Base-by-base conservation (phyloP, 257 asterid genomes). In the Nicotiana attenuata region DNA sequence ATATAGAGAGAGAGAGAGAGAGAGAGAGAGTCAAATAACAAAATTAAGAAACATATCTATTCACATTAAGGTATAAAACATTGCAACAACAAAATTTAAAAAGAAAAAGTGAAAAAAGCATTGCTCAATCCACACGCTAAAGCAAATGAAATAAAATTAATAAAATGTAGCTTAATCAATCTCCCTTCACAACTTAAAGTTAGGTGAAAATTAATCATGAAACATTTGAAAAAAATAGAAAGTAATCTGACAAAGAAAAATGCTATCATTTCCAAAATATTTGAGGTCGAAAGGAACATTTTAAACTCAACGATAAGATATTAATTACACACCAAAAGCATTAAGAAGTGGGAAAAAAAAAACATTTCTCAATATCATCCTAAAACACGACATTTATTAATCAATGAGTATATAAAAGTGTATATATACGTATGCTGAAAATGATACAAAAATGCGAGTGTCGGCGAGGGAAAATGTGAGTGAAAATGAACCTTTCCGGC, bases 401-500 rank as follows among this genome's bases (percentile, higher is more conserved):
- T 56, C 5, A 57, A 61, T 28, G 33, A 53, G 3, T 29, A 20
- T 78, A 68, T 15, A n/a, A 14, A 47, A 53, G 11, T 52, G 56
- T 78, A 68, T 15, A n/a, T 15, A 50, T 31, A 31, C 33, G 50
- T 68, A 19, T 77, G 17, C 65, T 47, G 50, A 9, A 41, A 76
- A 24, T 76, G 61, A 66, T 66, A 66, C 16, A 77, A 79, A 57
- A 50, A 24, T 17, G 56, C 13, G 7, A 5, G 59, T 9, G 60
- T 64, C 7, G 33, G 60, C 15, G 56, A 28, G 5, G 56, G 31
- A 56, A 41, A 87, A 89, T 84, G 92, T 75, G 61, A 77, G 82
- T 38, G 76, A 22, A 84, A 82, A 80, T 81, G 69, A 83, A 96
- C 99, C 99, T 96, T 96, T 77, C 98, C 96, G 89, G 92, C 88